Conservation (phyloP, 441 rosid species). For the Pelargonium fulgidum region DNA sequence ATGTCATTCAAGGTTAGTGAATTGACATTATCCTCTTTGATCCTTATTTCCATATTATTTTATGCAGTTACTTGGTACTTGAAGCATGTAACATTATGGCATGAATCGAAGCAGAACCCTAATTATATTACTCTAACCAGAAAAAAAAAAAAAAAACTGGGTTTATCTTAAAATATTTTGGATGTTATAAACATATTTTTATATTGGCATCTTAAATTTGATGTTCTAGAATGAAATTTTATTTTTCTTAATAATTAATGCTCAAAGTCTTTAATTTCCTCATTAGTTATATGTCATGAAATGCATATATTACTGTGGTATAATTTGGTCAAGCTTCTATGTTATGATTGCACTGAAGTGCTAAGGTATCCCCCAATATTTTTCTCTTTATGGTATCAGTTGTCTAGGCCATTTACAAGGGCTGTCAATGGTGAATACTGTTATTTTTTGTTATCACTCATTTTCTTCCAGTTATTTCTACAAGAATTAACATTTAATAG, state of each 20-base stretch:
- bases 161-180: too few species aligned
- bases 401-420: slow-evolving; percentile 19
- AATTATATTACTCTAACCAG: too few species aligned
- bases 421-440: slow-evolving; percentile 15
- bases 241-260: too few species aligned
- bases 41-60: slow-evolving; percentile 12
- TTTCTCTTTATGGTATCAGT: slow-evolving; percentile 17
- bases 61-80: neutral
- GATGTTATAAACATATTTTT: too few species aligned
- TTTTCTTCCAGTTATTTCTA: slow-evolving; percentile 19
- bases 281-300: neutral
- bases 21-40: slow-evolving; percentile 13
- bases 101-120: neutral
- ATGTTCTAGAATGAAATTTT: too few species aligned
- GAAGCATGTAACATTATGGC: slow-evolving; percentile 6
- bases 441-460: slow-evolving; percentile 19
- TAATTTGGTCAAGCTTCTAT: slow-evolving; percentile 8
- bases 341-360: slow-evolving; percentile 15
- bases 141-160: too few species aligned
- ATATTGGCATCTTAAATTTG: too few species aligned
- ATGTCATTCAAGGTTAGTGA: slow-evolving; percentile 63
- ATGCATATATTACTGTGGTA: slow-evolving; percentile 9
- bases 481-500: slow-evolving; percentile 14
- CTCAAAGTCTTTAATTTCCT: neutral
- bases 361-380: slow-evolving; percentile 9